phyloP scores from a whole-genome alignment of 2,329 filamentous ascomycete genomes.

The Fusarium vanettenii region DNA sequence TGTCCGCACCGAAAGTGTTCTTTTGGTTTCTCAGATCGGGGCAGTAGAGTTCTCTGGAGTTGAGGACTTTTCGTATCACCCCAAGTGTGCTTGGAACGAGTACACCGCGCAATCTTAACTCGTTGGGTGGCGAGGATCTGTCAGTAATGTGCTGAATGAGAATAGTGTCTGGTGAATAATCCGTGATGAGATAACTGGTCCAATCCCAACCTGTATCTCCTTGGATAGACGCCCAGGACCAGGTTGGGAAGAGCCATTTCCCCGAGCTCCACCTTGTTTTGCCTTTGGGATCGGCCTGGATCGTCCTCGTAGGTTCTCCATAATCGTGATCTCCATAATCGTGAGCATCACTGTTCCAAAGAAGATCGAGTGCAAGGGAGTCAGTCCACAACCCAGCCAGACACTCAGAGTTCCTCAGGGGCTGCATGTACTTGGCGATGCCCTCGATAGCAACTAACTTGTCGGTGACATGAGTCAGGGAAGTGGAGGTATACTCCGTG shows the following conservation, averaged over 20 bases:
- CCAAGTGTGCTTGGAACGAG: neutral
- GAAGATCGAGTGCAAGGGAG: neutral
- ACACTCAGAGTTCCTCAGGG: neutral
- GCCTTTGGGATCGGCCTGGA: neutral
- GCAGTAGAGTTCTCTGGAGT: neutral
- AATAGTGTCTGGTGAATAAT: neutral
- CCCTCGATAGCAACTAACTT: neutral
- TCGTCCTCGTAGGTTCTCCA: neutral
- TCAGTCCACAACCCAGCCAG: neutral
- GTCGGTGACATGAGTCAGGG: neutral
- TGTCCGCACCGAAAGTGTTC: neutral
- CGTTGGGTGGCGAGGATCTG: neutral
- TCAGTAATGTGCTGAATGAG: neutral
- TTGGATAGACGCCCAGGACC: neutral
- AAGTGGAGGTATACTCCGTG: neutral
- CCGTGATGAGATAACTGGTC: too few species aligned
- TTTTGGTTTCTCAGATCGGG: neutral
- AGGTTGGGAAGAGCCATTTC: neutral
- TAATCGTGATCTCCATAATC: too few species aligned
- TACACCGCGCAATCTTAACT: neutral
- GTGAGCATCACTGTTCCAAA: too few species aligned
- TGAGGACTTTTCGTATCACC: neutral
- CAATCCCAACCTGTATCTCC: accelerated
- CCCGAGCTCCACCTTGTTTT: neutral
- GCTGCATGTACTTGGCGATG: neutral